phyloP scores from a whole-genome alignment of 352 stramenopile species.

The Phytophthora brassicae region DNA sequence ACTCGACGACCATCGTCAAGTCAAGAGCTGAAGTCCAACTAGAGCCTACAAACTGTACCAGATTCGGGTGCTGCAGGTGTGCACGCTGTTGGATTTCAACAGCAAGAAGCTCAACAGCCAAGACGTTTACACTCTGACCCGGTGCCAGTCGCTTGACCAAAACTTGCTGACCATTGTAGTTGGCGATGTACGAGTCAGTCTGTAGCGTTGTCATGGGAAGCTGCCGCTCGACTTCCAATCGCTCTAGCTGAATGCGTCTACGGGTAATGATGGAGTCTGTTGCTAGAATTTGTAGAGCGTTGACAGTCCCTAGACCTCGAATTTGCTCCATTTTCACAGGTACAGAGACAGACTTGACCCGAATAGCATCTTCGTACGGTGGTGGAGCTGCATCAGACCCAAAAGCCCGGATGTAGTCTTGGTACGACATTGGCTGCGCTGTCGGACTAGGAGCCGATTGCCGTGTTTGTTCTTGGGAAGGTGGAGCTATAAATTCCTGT shows the following conservation, averaged over 20 bases:
- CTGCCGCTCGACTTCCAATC: conserved; percentile 22
- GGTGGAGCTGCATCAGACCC: conserved; percentile 8
- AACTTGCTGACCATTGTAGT: conserved; percentile 18
- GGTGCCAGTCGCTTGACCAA: conserved; percentile 16
- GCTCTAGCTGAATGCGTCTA: conserved; percentile 14
- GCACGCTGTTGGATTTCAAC: conserved; percentile 42
- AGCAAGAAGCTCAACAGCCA: conserved; percentile 37
- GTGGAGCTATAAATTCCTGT: not conserved
- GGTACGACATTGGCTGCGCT: not conserved
- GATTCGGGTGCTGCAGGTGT: conserved; percentile 47
- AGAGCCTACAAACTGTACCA: conserved; percentile 60
- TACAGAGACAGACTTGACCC: not conserved
- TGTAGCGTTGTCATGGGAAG: conserved; percentile 30
- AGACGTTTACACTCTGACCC: conserved; percentile 5
- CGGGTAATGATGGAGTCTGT: conserved; percentile 10
- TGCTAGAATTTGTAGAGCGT: conserved; percentile 18
- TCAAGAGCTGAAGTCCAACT: conserved; percentile 39
- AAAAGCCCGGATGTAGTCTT: not conserved
- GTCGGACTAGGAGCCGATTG: not conserved
- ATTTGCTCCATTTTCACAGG: conserved; percentile 11
- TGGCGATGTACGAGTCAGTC: conserved; percentile 23
- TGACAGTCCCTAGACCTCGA: conserved; percentile 6
- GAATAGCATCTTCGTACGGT: conserved; percentile 14
- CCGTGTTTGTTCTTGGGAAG: conserved; percentile 1
- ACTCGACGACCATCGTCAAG: conserved; percentile 21